Evolutionary conservation across 192 early-diverging fungal species (phyloP).

Genomic region (Dissophora ornata): DNA sequence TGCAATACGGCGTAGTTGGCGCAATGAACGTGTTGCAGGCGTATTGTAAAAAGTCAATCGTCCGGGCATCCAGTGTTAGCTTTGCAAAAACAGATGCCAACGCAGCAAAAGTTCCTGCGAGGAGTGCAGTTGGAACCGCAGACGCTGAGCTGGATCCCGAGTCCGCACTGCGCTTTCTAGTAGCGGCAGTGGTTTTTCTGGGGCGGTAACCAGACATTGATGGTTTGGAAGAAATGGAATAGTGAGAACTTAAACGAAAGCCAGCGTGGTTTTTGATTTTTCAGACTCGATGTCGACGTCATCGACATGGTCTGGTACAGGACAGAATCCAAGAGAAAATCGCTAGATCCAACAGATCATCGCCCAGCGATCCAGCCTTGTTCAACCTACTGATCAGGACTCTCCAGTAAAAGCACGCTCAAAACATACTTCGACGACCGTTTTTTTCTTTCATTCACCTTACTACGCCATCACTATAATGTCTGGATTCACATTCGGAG

Average conservation of each 20-base stretch:
- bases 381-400: too few relatives aligned
- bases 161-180: constrained; percentile 20
- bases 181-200: constrained; percentile 36
- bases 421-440: too few relatives aligned
- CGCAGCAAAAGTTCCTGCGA: constrained; percentile 80
- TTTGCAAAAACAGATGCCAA: constrained; percentile 87
- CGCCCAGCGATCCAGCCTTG: too few relatives aligned
- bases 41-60: constrained; percentile 50
- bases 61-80: constrained; percentile 69
- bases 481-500: constrained; percentile 52
- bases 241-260: neutral
- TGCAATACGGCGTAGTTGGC: constrained; percentile 44
- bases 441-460: neutral
- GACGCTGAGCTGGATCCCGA: constrained; percentile 14
- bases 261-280: neutral
- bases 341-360: too few relatives aligned
- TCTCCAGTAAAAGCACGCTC: too few relatives aligned
- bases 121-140: constrained; percentile 59
- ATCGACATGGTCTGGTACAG: too few relatives aligned
- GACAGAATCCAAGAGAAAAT: too few relatives aligned
- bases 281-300: too few relatives aligned
- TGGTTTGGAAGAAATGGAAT: neutral
- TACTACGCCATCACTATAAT: constrained; percentile 3
- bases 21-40: constrained; percentile 34
- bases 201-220: constrained; percentile 45